Evolutionary conservation across 495 filamentous ascomycete species (phyloP), one percentile per base, ranked within the genome.

Genomic region (Tirmania nivea): DNA sequence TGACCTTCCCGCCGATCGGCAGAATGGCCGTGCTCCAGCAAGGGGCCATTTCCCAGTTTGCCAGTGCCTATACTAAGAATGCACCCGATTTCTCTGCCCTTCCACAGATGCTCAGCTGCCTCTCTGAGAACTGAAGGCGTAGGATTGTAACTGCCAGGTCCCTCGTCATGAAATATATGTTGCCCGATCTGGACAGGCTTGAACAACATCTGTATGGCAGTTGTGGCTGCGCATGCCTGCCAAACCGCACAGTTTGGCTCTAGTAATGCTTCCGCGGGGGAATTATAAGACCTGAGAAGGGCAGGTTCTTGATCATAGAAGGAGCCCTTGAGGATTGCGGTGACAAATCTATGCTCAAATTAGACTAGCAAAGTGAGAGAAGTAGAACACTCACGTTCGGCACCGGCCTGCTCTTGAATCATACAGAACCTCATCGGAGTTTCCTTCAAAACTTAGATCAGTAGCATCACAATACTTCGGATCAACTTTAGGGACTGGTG

Each of bases 141-240:
- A 1, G 90, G 90, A 62, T 97, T 97, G 69, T 88, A 97, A 53
- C 81, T 86, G 5, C 90, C 90, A 6, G 78, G 71, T 17, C 90
- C 90, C 66, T 96, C 90, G 60, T 97, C 92, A 50, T 92, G 80
- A 59, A 96, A 97, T 11, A 84, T 74, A 10, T 86, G 86, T 60
- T 95, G 88, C 3, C 88, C 92, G 51, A 97, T 84, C 57, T 83
- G 84, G 42, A 97, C 87, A 0, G 89, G 86, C 65, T 97, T 97
- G 69, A 97, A 97, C 3, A 92, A 88, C 35, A 92, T 70, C 0
- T 84, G 86, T 4, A 85, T 93, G 3, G 90, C 87, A 51, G 76
- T 84, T 2, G 90, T 97, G 14, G 90, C 90, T 39, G 90, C 78
- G 8, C 90, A 92, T 6, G 90, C 90, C 66, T 97, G 77, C 90